A percentile compares a stretch with the other conserved stretches of the same genome.
These are phyloP conservation scores for Chaetomiaceae sp. DNA, from an alignment of 2,329 filamentous ascomycete species.

Conservation along the genomic window DNA sequence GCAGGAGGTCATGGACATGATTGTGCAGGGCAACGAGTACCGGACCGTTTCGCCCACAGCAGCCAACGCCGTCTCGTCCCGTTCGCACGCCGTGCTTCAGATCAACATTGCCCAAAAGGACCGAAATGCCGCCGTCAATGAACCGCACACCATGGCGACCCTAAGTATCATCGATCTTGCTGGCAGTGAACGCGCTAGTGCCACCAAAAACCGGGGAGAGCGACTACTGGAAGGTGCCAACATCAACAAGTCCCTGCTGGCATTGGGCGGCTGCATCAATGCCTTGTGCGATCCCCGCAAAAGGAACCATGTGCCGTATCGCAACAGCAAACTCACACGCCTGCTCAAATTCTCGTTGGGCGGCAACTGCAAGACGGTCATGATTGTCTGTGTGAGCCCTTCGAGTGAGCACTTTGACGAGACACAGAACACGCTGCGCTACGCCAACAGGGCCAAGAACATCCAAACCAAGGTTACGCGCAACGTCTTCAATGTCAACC, in stretches of 20 bases:
- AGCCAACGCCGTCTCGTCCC: slow-evolving; percentile 94
- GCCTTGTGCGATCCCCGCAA: slow-evolving; percentile 91
- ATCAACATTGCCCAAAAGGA: slow-evolving; percentile 96
- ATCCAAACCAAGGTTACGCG: slow-evolving; percentile 99
- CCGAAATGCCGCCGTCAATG: slow-evolving; percentile 83
- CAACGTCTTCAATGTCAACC: slow-evolving; percentile 98
- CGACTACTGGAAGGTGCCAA: slow-evolving; percentile 90
- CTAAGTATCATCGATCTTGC: slow-evolving; percentile 97
- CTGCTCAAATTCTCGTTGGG: slow-evolving; percentile 95
- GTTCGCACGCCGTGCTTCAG: slow-evolving; percentile 94
- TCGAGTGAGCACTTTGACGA: slow-evolving; percentile 97
- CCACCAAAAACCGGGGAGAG: slow-evolving; percentile 93
- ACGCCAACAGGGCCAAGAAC: slow-evolving; percentile 97
- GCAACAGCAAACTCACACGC: slow-evolving; percentile 94
- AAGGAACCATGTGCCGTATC: slow-evolving; percentile 90
- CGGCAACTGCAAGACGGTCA: slow-evolving; percentile 97
- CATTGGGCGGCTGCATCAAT: slow-evolving; percentile 95
- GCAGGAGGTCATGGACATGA: slow-evolving; percentile 98
- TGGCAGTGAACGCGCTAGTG: slow-evolving; percentile 91
- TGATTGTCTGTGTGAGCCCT: slow-evolving; percentile 98
- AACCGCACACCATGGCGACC: slow-evolving; percentile 97
- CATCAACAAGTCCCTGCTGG: slow-evolving; percentile 97
- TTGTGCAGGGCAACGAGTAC: slow-evolving; percentile 88
- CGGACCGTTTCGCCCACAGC: slow-evolving; percentile 95
- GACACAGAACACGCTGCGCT: slow-evolving; percentile 94